Percentiles rank a stretch among this genome's conserved stretches.
phyloP scores from a whole-genome alignment of 176 grass and related monocot genomes.

The Carex scoparia region DNA sequence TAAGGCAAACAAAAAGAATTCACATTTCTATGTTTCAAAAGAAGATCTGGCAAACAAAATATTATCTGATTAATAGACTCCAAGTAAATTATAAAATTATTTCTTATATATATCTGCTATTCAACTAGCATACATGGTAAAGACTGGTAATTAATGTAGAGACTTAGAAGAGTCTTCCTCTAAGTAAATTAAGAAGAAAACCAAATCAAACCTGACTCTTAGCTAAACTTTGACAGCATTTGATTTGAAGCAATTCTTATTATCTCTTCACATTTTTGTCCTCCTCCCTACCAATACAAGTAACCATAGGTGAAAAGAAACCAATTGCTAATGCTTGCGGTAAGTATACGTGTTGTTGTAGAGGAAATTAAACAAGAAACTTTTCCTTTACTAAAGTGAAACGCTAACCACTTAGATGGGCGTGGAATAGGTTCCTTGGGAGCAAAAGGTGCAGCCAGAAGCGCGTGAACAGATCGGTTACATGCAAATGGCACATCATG shows the following conservation, averaged over 20 bases:
- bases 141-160: no score
- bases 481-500: conserved; percentile 7
- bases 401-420: conserved; percentile 1
- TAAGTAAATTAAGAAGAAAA: background rate
- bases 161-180: background rate
- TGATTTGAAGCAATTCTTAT: background rate
- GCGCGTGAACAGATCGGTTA: conserved; percentile 28
- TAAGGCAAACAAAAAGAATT: no score
- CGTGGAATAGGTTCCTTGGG: conserved; percentile 22
- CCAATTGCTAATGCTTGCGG: background rate
- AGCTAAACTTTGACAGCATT: background rate
- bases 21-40: background rate
- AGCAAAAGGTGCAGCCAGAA: conserved; percentile 24
- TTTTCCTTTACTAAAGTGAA: conserved; percentile 4
- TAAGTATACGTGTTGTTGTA: background rate
- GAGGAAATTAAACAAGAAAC: background rate
- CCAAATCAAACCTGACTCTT: background rate
- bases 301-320: conserved; percentile 2
- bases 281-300: conserved; percentile 16
- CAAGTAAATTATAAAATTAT: background rate
- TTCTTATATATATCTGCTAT: no score
- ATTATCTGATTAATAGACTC: background rate
- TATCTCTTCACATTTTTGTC: conserved; percentile 13
- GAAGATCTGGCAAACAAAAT: background rate
- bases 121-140: no score